These are phyloP conservation scores for Lachancea meyersii DNA, from an alignment of 805 yeast species.

Conservation along the genomic window DNA sequence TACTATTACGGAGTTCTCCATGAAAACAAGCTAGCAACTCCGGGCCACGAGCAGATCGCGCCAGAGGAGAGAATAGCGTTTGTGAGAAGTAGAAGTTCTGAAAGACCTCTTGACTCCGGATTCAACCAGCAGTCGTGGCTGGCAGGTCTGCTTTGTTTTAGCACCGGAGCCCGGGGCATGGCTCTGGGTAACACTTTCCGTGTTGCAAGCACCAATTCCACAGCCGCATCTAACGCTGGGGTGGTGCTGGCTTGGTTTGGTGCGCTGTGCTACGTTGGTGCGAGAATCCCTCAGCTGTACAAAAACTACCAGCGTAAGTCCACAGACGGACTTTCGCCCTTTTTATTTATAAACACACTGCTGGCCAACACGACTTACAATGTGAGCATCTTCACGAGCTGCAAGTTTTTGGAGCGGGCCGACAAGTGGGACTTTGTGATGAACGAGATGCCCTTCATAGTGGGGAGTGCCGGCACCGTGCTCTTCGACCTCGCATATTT, in stretches of 20 bases:
- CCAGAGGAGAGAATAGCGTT: conserved; percentile 8
- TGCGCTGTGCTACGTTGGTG: conserved; percentile 63
- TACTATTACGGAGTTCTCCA: conserved; percentile 50
- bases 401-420: conserved; percentile 41
- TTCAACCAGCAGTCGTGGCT: conserved; percentile 9
- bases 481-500: conserved; percentile 67
- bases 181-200: conserved; percentile 1
- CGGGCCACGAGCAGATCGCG: conserved; percentile 32
- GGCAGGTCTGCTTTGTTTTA: conserved; percentile 3
- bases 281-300: conserved; percentile 78
- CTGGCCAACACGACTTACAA: conserved; percentile 75
- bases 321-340: conserved; percentile 79
- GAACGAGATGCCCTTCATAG: conserved; percentile 72
- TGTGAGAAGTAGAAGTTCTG: conserved; percentile 11
- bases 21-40: conserved; percentile 29
- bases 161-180: conserved; percentile 4
- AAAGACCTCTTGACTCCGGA: neutral
- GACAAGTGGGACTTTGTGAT: conserved; percentile 44
- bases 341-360: conserved; percentile 72
- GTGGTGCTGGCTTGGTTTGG: conserved; percentile 68
- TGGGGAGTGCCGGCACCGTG: conserved; percentile 84
- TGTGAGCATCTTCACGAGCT: conserved; percentile 61
- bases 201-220: conserved; percentile 8
- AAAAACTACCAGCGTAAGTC: conserved; percentile 75
- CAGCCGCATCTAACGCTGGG: conserved; percentile 35